Evolutionary conservation across 106 monocot species (phyloP).

Genomic region (Dendrobium catenatum): DNA sequence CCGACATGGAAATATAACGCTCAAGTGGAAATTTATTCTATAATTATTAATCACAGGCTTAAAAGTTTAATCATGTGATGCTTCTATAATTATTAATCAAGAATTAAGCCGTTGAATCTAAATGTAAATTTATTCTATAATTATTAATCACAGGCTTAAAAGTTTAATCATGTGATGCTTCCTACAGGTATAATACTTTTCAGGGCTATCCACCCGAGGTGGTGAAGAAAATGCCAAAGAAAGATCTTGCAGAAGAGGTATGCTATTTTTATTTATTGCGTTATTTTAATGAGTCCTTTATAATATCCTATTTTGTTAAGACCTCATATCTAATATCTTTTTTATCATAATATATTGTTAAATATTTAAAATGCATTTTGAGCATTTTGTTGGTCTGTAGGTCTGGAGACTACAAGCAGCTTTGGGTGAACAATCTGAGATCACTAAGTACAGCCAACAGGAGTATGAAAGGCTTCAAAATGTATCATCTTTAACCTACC

Average conservation of each 20-base stretch:
- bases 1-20: too few relatives aligned
- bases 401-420: conserved; percentile 98
- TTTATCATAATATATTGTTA: too few relatives aligned
- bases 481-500: conserved; percentile 37
- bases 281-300: neutral
- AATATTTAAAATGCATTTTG: neutral
- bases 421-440: conserved; percentile 91
- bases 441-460: conserved; percentile 87
- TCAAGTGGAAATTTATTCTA: too few relatives aligned
- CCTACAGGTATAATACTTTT: conserved; percentile 80
- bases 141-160: too few relatives aligned
- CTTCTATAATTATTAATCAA: too few relatives aligned
- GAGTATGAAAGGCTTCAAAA: conserved; percentile 95
- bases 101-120: too few relatives aligned
- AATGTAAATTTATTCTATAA: too few relatives aligned
- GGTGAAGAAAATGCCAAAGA: conserved; percentile 98
- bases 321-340: neutral
- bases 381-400: conserved; percentile 20
- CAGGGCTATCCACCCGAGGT: conserved; percentile 93
- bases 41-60: too few relatives aligned
- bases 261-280: neutral
- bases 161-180: neutral
- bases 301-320: neutral
- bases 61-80: neutral
- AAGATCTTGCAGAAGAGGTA: conserved; percentile 93